Evolutionary conservation across 805 yeast genomes (phyloP).

Genomic region (Metschnikowia corniflorae): DNA sequence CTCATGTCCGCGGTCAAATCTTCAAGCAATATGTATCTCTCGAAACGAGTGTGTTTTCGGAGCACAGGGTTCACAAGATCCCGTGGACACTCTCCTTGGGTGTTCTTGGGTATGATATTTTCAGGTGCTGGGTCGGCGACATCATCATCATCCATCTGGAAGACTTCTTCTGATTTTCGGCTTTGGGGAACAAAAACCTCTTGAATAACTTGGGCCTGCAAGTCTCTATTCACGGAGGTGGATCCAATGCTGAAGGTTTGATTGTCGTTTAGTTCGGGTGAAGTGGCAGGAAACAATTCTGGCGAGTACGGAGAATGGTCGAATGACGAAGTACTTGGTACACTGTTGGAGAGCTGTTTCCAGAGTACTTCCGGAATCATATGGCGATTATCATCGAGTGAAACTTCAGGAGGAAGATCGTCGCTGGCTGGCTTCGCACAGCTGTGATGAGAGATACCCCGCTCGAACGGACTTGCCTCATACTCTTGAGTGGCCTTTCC

Average conservation of each 20-base stretch:
- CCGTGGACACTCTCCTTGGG: background rate
- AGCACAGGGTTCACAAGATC: constrained; percentile 12
- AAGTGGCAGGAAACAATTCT: constrained; percentile 2
- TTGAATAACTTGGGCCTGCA: constrained; percentile 37
- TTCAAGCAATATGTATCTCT: constrained; percentile 81
- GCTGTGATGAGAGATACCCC: constrained; percentile 5
- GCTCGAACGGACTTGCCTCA: background rate
- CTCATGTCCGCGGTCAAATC: constrained; percentile 82
- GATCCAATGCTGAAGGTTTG: constrained; percentile 25
- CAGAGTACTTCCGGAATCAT: constrained; percentile 81
- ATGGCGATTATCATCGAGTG: constrained; percentile 85
- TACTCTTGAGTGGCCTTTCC: background rate
- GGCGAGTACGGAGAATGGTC: constrained; percentile 9
- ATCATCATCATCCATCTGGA: constrained; percentile 45
- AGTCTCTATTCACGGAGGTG: constrained; percentile 35
- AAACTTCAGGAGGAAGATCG: constrained; percentile 69
- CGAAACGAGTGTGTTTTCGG: constrained; percentile 54
- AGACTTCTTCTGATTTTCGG: constrained; percentile 37
- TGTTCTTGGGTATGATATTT: background rate
- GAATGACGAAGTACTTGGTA: constrained; percentile 17
- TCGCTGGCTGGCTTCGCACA: constrained; percentile 8
- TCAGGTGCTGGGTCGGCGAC: constrained; percentile 11
- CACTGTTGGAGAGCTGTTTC: constrained; percentile 50
- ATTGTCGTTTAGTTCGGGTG: constrained; percentile 11
- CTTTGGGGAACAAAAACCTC: constrained; percentile 41